Conservation (phyloP, 2,329 filamentous ascomycete genomes). For the Diplodia sapinea region DNA sequence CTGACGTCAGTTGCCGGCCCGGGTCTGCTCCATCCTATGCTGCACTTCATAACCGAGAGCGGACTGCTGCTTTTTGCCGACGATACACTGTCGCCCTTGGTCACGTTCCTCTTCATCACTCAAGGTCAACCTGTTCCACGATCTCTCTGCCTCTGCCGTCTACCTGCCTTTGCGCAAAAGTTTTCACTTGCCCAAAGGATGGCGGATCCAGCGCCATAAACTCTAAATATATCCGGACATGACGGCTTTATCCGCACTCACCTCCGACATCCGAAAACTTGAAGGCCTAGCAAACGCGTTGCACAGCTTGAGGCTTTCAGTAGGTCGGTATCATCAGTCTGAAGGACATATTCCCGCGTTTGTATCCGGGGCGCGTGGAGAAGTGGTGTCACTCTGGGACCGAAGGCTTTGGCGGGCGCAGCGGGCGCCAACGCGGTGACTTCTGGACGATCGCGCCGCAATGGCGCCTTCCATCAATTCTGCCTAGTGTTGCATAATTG, state of each 20-base stretch:
- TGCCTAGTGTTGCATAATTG: slow-evolving; percentile 22
- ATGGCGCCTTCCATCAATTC: neutral
- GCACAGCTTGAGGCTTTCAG: neutral
- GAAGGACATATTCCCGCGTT: neutral
- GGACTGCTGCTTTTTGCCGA: neutral
- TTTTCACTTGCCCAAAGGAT: neutral
- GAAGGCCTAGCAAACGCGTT: neutral
- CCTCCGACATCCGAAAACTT: neutral
- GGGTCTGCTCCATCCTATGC: neutral
- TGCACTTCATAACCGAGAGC: neutral
- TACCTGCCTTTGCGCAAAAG: neutral
- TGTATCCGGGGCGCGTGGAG: neutral
- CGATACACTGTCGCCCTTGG: neutral
- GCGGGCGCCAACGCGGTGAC: neutral
- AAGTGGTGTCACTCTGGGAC: slow-evolving; percentile 3
- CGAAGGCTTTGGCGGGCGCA: neutral
- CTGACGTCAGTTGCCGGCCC: neutral
- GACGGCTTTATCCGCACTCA: neutral
- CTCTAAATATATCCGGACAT: neutral
- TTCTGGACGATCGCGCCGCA: neutral
- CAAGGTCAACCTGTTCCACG: neutral
- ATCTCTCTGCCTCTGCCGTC: neutral
- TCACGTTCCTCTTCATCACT: neutral
- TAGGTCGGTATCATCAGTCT: neutral
- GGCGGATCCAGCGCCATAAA: neutral